Percentiles rank a stretch among this genome's conserved stretches.
These are phyloP conservation scores for Auricularia sp. DNA, from an alignment of 768 basidiomycete genomes.

Conservation along the genomic window DNA sequence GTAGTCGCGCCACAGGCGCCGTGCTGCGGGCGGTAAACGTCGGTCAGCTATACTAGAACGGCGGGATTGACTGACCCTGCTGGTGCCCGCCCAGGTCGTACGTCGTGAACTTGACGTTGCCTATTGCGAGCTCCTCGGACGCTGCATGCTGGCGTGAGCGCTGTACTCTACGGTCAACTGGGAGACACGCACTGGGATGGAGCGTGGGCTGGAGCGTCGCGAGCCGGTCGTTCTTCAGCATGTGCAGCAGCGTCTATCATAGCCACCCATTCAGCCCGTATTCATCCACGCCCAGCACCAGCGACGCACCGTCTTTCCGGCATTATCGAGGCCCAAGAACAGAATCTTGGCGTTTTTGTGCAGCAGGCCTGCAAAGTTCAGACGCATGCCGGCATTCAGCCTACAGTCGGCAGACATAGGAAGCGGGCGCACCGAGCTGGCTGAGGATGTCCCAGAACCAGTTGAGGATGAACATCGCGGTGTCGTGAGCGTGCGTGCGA, in stretches of 20 bases:
- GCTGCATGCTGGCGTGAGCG: conserved; percentile 38
- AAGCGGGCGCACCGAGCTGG: conserved; percentile 62
- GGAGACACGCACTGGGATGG: conserved; percentile 74
- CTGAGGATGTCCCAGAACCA: conserved; percentile 97
- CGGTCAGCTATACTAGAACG: background rate
- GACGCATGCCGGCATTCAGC: background rate
- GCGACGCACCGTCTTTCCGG: conserved; percentile 85
- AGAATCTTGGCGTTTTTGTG: conserved; percentile 99
- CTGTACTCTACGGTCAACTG: background rate
- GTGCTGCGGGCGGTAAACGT: conserved; percentile 39
- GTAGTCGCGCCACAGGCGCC: conserved; percentile 98
- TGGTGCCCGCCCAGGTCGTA: conserved; percentile 97
- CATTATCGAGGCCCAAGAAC: conserved; percentile 97
- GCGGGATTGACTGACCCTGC: conserved; percentile 51
- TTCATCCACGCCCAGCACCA: background rate
- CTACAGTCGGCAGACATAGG: background rate
- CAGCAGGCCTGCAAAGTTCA: conserved; percentile 50
- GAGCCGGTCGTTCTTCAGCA: conserved; percentile 98
- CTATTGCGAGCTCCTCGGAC: conserved; percentile 97
- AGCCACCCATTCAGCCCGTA: background rate
- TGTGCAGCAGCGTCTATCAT: conserved; percentile 83
- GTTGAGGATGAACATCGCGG: conserved; percentile 71
- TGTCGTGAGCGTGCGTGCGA: background rate
- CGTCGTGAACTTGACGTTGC: conserved; percentile 98
- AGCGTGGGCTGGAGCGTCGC: conserved; percentile 97